Percentiles rank a stretch among this genome's conserved stretches.
Evolutionary conservation across 768 basidiomycete species (phyloP).

Genomic region (Xerocomellus amylosporus): DNA sequence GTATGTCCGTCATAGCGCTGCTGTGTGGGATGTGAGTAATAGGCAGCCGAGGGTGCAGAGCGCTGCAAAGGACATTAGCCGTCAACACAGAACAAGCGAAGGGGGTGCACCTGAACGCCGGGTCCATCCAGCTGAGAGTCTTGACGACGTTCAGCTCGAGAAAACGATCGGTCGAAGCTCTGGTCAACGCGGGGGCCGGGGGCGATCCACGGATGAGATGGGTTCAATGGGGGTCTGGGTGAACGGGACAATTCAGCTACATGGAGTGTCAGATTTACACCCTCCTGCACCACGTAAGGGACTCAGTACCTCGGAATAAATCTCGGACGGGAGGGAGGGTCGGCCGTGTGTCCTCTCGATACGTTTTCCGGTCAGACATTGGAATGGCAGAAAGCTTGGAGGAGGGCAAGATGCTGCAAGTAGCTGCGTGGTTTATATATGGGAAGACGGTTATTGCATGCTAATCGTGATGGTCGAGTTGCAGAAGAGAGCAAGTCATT

Average conservation of each 20-base stretch:
- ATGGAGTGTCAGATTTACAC: background rate
- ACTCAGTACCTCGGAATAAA: slow-evolving; percentile 55
- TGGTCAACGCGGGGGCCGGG: slow-evolving; percentile 39
- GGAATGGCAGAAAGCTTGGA: slow-evolving; percentile 20
- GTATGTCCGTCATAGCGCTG: slow-evolving; percentile 28
- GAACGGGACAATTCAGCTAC: slow-evolving; percentile 50
- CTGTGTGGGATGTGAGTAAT: slow-evolving; percentile 23
- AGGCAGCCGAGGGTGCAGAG: slow-evolving; percentile 18
- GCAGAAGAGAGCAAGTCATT: slow-evolving; percentile 15
- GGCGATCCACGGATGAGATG: slow-evolving; percentile 42
- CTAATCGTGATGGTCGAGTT: slow-evolving; percentile 24
- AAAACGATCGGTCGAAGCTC: slow-evolving; percentile 23
- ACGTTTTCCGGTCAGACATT: slow-evolving; percentile 28
- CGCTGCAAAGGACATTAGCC: slow-evolving; percentile 18
- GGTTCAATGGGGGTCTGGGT: slow-evolving; percentile 37
- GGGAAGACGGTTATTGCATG: slow-evolving; percentile 22
- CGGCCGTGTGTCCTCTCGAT: slow-evolving; percentile 40
- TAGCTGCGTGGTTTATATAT: slow-evolving; percentile 24
- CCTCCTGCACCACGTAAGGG: background rate
- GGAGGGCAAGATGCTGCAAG: slow-evolving; percentile 4
- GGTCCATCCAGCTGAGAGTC: slow-evolving; percentile 28
- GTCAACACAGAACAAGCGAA: background rate
- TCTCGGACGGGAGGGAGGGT: slow-evolving; percentile 72
- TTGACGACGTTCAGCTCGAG: slow-evolving; percentile 25
- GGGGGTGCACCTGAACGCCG: slow-evolving; percentile 29